Conservation (phyloP, 768 basidiomycete genomes). For the Lactarius trivialis region DNA sequence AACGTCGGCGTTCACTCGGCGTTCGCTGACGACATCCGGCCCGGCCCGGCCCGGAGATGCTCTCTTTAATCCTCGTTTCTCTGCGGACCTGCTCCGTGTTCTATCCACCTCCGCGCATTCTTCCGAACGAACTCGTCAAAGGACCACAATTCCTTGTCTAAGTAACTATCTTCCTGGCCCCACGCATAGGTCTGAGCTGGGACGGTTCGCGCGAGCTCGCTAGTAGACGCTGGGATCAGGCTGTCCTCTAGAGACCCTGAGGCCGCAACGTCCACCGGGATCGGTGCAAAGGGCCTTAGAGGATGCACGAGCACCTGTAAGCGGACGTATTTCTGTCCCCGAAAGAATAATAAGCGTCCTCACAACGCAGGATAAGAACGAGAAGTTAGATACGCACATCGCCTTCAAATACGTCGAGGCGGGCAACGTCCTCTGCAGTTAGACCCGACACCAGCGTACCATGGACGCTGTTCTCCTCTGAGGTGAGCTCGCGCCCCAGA, state of each 20-base stretch:
- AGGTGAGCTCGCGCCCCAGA: slow-evolving; percentile 37
- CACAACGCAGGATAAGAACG: neutral
- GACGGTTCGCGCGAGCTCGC: slow-evolving; percentile 34
- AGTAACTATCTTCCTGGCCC: slow-evolving; percentile 33
- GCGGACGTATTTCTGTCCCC: slow-evolving; percentile 63
- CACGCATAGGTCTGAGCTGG: slow-evolving; percentile 72
- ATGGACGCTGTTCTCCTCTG: slow-evolving; percentile 65
- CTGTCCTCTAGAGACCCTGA: slow-evolving; percentile 27
- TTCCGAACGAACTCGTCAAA: slow-evolving; percentile 72
- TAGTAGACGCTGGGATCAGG: slow-evolving; percentile 35
- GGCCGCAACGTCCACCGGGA: slow-evolving; percentile 21
- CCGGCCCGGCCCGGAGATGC: neutral
- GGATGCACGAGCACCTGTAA: slow-evolving; percentile 48
- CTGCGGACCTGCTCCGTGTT: slow-evolving; percentile 28
- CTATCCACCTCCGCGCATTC: slow-evolving; percentile 76
- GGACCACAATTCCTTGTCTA: slow-evolving; percentile 66
- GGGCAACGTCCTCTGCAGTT: slow-evolving; percentile 52
- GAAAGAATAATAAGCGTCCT: neutral
- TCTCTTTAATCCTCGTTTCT: slow-evolving; percentile 40
- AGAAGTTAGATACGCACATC: slow-evolving; percentile 39
- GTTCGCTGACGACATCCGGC: no score
- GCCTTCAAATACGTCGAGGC: slow-evolving; percentile 81
- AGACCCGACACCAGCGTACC: slow-evolving; percentile 78
- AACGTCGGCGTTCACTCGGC: neutral
- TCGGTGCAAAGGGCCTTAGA: slow-evolving; percentile 37